These are phyloP conservation scores for Lippia alba DNA, from an alignment of 305 asterid genomes.

Conservation along the genomic window DNA sequence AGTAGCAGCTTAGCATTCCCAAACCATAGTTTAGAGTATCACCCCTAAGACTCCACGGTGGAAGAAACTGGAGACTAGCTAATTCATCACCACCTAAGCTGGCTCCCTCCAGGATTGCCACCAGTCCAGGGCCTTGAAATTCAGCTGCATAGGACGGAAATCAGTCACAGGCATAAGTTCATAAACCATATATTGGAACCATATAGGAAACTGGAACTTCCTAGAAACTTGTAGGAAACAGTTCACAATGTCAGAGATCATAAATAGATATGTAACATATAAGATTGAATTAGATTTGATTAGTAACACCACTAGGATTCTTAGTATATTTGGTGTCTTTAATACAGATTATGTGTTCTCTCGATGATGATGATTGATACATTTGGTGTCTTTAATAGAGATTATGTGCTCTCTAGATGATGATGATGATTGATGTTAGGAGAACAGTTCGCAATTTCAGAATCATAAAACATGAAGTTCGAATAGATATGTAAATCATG, in stretches of 20 bases:
- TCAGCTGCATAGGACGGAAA: constrained; percentile 73
- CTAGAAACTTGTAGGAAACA: constrained; percentile 5
- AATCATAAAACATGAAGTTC: constrained; percentile 8
- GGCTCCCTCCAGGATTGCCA: constrained; percentile 89
- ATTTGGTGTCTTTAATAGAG: too few species aligned
- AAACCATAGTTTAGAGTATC: constrained; percentile 88
- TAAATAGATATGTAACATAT: too few species aligned
- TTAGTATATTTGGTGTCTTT: too few species aligned
- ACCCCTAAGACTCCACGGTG: constrained; percentile 93
- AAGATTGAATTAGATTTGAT: too few species aligned
- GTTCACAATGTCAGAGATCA: constrained; percentile 1
- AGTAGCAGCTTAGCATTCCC: constrained; percentile 93
- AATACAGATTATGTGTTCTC: too few species aligned
- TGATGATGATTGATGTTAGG: too few species aligned
- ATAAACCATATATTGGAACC: constrained; percentile 17
- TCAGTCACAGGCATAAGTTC: constrained; percentile 35
- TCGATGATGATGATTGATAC: too few species aligned
- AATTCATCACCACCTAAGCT: constrained; percentile 90
- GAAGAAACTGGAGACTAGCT: constrained; percentile 88
- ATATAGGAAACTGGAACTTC: constrained; percentile 29
- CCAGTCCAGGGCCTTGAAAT: constrained; percentile 95
- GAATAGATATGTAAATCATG: too few species aligned
- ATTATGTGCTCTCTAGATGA: too few species aligned
- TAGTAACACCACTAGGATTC: too few species aligned
- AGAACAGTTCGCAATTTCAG: too few species aligned